Percentiles rank a stretch among this genome's conserved stretches.
Conservation (phyloP, 768 basidiomycete genomes). For the Suillus luteus region DNA sequence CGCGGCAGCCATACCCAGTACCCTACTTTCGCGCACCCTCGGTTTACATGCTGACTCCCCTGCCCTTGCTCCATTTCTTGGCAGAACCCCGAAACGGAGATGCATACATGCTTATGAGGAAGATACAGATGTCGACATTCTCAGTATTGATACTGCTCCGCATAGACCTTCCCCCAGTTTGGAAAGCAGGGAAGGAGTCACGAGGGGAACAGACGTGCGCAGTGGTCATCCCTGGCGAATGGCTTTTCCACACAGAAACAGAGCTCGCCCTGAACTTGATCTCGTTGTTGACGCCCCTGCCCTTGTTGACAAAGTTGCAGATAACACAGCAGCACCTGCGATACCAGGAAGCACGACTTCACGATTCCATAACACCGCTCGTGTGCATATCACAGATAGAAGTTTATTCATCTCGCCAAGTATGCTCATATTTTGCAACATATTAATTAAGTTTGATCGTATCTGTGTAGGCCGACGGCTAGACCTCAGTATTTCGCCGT, state of each 20-base stretch:
- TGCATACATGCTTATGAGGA: constrained; percentile 41
- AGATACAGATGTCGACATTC: constrained; percentile 37
- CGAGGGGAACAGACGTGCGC: not conserved
- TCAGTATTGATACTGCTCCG: constrained; percentile 15
- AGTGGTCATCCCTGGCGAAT: constrained; percentile 34
- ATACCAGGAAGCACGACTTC: constrained; percentile 25
- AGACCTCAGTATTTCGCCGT: constrained; percentile 18
- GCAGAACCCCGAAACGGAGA: constrained; percentile 43
- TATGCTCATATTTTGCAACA: constrained; percentile 20
- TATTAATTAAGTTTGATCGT: not conserved
- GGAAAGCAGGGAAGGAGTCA: not conserved
- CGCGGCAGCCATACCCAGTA: constrained; percentile 27
- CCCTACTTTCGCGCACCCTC: constrained; percentile 48
- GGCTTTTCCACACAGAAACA: constrained; percentile 42
- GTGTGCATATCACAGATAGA: constrained; percentile 44
- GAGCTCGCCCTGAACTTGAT: constrained; percentile 41
- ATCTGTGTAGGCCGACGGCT: constrained; percentile 35
- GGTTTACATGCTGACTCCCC: constrained; percentile 54
- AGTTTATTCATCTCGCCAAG: constrained; percentile 47
- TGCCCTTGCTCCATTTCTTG: constrained; percentile 52
- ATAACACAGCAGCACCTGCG: constrained; percentile 7
- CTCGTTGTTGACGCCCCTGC: constrained; percentile 20
- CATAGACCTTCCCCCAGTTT: not conserved
- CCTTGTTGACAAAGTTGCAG: constrained; percentile 21
- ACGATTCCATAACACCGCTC: constrained; percentile 50